phyloP scores from a whole-genome alignment of 257 asterid genomes.

The Mentha longifolia region DNA sequence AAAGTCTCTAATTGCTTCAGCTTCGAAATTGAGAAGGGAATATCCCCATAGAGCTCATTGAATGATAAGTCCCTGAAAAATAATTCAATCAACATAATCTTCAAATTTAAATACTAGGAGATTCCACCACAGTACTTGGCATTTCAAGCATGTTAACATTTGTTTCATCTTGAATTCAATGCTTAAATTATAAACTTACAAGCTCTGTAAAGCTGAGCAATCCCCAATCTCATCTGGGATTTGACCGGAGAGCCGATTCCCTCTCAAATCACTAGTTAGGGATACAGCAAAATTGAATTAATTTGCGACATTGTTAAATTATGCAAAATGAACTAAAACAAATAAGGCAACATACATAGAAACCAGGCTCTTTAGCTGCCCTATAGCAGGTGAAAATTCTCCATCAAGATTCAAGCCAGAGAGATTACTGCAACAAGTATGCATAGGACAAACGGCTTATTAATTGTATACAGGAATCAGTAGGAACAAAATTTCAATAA shows the following conservation, averaged over 20 bases:
- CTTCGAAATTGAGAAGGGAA: constrained; percentile 93
- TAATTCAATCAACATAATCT: neutral
- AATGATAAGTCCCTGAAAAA: constrained; percentile 79
- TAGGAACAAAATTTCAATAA: neutral
- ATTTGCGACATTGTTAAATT: neutral
- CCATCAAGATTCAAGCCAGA: constrained; percentile 93
- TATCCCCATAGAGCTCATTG: constrained; percentile 88
- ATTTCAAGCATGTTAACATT: neutral
- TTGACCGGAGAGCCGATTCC: constrained; percentile 81
- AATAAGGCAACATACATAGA: constrained; percentile 54
- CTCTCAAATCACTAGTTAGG: constrained; percentile 67
- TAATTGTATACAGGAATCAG: neutral
- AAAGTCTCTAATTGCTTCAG: constrained; percentile 81
- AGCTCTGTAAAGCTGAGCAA: constrained; percentile 67
- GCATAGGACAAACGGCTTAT: neutral
- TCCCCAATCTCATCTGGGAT: constrained; percentile 99
- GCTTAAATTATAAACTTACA: constrained; percentile 41
- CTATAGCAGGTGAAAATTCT: constrained; percentile 89
- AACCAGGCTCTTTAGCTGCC: constrained; percentile 68
- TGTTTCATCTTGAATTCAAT: constrained; percentile 5
- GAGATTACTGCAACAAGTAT: constrained; percentile 60
- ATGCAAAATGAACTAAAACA: neutral
- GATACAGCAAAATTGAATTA: neutral
- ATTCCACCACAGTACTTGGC: neutral
- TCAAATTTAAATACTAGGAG: neutral